Evolutionary conservation across 1,139 yeast species (phyloP), one percentile per base, ranked within the genome.

Genomic region (Hyphopichia fennica): DNA sequence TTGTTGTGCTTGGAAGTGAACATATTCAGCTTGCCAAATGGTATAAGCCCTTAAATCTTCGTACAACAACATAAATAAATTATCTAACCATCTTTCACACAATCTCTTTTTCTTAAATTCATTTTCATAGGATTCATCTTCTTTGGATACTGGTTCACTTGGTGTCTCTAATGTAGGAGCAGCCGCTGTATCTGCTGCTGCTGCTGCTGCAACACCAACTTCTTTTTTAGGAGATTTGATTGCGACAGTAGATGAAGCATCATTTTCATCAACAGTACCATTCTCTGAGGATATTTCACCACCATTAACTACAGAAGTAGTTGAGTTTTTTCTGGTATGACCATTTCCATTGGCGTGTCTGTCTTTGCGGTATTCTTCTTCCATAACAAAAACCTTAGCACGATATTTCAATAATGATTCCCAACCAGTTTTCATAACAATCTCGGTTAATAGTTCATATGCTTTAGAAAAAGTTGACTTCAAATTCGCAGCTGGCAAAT

Each of bases 31-130:
- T 58, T 93, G 95, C 97, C 98, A 87, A 62, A 87, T 80, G 14
- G 95, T 77, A 48, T 87, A 88, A 14, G 89, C 88, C 45, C 91
- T 78, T 52, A 93, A 75, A 60, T 93, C 98, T 53, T 90, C 96
- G 59, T 89, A 93, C 40, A 93, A 70, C 28, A 88, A 82, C 76
- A 90, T 77, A 60, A 93, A 91, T 47, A 93, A 70, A 50, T 88
- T 84, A 61, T 93, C 99, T 44, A 93, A 73, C 96, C 99, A 91
- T 53, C 96, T 77, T 63, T 93, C 99, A 65, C 98, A 91, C 45
- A 93, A 75, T 45, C 98, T 75, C 58, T 93, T 93, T 52, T 77
- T 74, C 49, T 79, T 81, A 56, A 88, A 77, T 44, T 76, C 81
- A 42, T 62, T 63, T 36, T 67, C 72, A 16, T 54, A 57, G 0